Conservation (phyloP, 2,329 filamentous ascomycete species). For the Colletotrichum sp. region DNA sequence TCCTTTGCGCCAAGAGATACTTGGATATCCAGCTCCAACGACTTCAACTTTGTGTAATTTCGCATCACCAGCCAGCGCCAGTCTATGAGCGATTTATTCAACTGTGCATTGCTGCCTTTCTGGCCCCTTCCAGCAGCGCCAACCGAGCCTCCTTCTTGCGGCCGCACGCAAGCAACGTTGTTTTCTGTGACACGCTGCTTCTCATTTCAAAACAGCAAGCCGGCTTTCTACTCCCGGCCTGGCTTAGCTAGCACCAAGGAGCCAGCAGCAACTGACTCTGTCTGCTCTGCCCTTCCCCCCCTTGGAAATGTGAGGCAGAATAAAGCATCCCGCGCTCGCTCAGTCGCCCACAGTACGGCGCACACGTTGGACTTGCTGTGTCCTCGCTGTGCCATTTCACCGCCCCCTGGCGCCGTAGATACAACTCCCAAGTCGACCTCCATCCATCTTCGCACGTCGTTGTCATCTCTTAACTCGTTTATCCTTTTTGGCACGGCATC, state of each 20-base stretch:
- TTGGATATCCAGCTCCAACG: conserved; percentile 20
- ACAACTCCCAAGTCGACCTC: conserved; percentile 1
- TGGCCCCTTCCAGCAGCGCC: background rate
- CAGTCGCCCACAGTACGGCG: conserved; percentile 8
- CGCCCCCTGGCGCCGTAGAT: conserved; percentile 6
- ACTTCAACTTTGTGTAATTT: conserved; percentile 19
- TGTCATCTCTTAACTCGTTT: background rate
- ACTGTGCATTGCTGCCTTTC: background rate
- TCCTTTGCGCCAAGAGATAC: conserved; percentile 19
- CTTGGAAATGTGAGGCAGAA: background rate
- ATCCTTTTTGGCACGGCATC: background rate
- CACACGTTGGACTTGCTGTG: conserved; percentile 15
- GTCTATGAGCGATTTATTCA: conserved; percentile 23
- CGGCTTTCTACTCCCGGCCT: background rate
- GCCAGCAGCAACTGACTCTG: background rate
- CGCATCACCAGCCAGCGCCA: background rate
- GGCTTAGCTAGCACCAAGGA: background rate
- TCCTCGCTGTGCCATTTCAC: conserved; percentile 6
- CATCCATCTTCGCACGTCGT: conserved; percentile 21
- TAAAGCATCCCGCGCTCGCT: background rate
- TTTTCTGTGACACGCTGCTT: conserved; percentile 9
- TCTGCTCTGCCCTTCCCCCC: background rate
- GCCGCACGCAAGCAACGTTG: conserved; percentile 11
- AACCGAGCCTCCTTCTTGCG: conserved; percentile 6
- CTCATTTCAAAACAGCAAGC: conserved; percentile 14